phyloP scores from a whole-genome alignment of 345 rosid species.

The Capsella bursapastoris region DNA sequence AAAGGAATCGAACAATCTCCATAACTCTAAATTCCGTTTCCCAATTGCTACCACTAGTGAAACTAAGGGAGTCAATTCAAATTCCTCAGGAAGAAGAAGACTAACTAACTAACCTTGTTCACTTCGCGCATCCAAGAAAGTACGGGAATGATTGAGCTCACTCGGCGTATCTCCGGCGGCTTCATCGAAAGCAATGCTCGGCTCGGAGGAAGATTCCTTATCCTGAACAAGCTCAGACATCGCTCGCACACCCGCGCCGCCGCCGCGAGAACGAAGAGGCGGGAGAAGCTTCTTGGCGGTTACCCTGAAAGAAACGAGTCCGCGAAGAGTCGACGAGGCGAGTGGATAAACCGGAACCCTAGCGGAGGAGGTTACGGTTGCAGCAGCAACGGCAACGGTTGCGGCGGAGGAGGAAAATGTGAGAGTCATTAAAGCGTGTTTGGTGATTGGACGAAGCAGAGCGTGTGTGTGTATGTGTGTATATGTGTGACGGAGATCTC shows the following conservation, averaged over 20 bases:
- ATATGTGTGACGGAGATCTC: conserved; percentile 34
- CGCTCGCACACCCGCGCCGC: conserved; percentile 45
- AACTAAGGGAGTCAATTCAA: conserved; percentile 12
- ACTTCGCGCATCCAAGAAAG: conserved; percentile 71
- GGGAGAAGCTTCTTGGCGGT: conserved; percentile 42
- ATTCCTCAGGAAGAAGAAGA: conserved; percentile 22
- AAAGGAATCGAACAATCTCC: conserved; percentile 20
- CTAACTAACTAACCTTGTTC: conserved; percentile 74
- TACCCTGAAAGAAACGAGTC: conserved; percentile 41
- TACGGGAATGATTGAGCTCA: conserved; percentile 57
- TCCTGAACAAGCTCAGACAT: conserved; percentile 74
- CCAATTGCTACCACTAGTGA: conserved; percentile 7
- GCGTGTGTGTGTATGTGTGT: not conserved
- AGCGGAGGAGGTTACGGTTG: conserved; percentile 44
- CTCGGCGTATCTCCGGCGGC: conserved; percentile 26
- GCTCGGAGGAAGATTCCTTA: conserved; percentile 52
- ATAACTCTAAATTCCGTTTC: not conserved
- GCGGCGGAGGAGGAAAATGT: conserved; percentile 52
- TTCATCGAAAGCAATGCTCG: conserved; percentile 38
- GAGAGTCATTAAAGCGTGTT: conserved; percentile 49
- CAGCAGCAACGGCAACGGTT: conserved; percentile 47
- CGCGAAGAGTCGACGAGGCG: conserved; percentile 36
- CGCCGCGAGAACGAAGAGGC: conserved; percentile 44
- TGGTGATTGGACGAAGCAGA: conserved; percentile 41
- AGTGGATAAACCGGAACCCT: conserved; percentile 46